These are phyloP conservation scores for Dryas drummondii DNA, from an alignment of 306 rosid genomes.

Conservation along the genomic window DNA sequence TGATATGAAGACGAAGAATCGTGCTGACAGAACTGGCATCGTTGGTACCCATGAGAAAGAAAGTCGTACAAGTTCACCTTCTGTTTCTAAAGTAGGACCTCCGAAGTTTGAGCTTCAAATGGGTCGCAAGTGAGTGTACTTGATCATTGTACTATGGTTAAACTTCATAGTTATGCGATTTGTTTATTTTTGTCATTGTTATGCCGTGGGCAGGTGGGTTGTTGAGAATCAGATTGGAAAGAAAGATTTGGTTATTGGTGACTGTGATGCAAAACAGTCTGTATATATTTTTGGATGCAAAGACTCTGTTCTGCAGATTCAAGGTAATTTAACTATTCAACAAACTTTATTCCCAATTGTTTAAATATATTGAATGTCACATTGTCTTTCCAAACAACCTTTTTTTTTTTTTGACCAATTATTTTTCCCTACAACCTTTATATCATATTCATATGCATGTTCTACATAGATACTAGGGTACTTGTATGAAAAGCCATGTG, in stretches of 20 bases:
- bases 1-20: constrained; percentile 95
- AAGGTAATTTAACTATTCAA: constrained; percentile 51
- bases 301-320: constrained; percentile 87
- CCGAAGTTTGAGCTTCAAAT: constrained; percentile 95
- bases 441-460: neutral
- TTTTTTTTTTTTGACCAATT: neutral
- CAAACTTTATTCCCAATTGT: constrained; percentile 8
- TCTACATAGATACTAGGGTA: neutral
- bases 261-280: constrained; percentile 93
- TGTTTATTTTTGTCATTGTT: constrained; percentile 11
- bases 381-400: neutral
- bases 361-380: neutral
- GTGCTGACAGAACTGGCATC: constrained; percentile 72
- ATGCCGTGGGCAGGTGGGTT: constrained; percentile 68
- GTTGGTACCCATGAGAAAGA: constrained; percentile 60
- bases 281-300: constrained; percentile 96
- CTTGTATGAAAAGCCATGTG: constrained; percentile 20
- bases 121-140: constrained; percentile 89
- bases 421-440: neutral
- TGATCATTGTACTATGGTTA: constrained; percentile 4
- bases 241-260: constrained; percentile 77
- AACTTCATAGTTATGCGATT: constrained; percentile 16
- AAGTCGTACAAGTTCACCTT: constrained; percentile 46
- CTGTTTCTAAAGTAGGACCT: constrained; percentile 71
- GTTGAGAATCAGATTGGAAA: constrained; percentile 94